Base-by-base conservation (phyloP, 306 rosid species). In the Cyclanthera cordifolia region DNA sequence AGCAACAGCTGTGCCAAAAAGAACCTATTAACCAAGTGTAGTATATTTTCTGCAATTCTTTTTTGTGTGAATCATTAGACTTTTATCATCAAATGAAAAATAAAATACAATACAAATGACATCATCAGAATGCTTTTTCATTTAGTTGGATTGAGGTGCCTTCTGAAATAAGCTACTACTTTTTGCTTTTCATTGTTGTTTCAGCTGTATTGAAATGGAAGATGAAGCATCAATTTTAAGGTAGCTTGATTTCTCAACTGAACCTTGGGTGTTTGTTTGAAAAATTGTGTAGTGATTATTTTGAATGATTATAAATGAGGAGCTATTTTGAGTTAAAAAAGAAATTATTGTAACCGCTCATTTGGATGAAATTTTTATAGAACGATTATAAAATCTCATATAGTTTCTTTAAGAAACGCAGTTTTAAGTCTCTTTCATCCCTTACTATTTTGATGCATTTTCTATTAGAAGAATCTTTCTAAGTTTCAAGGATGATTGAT, bases 1-100 rank as follows among this genome's bases (percentile, higher is more conserved):
- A 70, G 80, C 78, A 78, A 58, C 66, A 63, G 47, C 79, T 76
- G 14, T 71, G 4, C 55, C 75, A 67, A 52, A 77, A 76, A 53
- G 56, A 72, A 55, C 12, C 46, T 16, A 11, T 49, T 16, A 57
- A 67, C 46, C 3, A 67, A 48, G 25, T 48, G 57, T 28, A 46
- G 72, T 8, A 48, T 48, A 9, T 67, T 47, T 67, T 45, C 15
- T 43, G 15, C 13, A 0, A 0, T 11, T 20, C 19, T 34, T 60
- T 63, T 68, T 50, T 21, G 60, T 28, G 17, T 34, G 20, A 19
- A 49, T 19, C 21, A 68, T 47, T 47, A 19, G 51, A 49, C 72
- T 28, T 41, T 43, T 21, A 3, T 12, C 32, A 20, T 17, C 30
- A 41, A 11, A 9, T 63, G 51, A 27, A 43, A 19, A 21, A 8